A percentile compares a stretch with the other conserved stretches of the same genome.
Conservation (phyloP, 2,329 filamentous ascomycete species). For the Purpureocillium takamizusanense region DNA sequence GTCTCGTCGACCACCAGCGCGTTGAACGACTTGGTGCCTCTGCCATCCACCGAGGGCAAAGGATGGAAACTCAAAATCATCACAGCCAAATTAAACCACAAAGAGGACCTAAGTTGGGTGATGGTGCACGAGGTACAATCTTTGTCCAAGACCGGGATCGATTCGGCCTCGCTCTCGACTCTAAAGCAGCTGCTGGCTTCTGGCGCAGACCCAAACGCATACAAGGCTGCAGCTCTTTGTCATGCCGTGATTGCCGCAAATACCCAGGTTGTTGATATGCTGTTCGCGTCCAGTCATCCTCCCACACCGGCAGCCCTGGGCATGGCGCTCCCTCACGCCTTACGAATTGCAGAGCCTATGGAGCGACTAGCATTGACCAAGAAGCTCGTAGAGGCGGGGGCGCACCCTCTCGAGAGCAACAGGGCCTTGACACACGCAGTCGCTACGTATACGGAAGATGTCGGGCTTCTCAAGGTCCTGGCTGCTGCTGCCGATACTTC, state of each 20-base stretch:
- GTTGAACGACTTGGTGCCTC: slow-evolving; percentile 31
- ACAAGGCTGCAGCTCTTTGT: slow-evolving; percentile 41
- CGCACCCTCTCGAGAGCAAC: slow-evolving; percentile 37
- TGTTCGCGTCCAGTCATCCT: slow-evolving; percentile 28
- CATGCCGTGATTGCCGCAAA: slow-evolving; percentile 38
- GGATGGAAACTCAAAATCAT: slow-evolving; percentile 39
- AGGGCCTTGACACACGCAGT: slow-evolving; percentile 43
- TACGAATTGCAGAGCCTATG: slow-evolving; percentile 41
- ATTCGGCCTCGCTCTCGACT: slow-evolving; percentile 31
- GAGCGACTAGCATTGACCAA: slow-evolving; percentile 41
- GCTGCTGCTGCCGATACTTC: slow-evolving; percentile 36
- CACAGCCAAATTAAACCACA: slow-evolving; percentile 31
- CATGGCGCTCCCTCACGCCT: slow-evolving; percentile 40
- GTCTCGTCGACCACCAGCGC: slow-evolving; percentile 32
- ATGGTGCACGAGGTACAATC: slow-evolving; percentile 43
- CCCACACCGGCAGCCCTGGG: slow-evolving; percentile 36
- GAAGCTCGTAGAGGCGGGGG: slow-evolving; percentile 39
- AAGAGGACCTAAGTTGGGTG: slow-evolving; percentile 32
- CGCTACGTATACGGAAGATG: slow-evolving; percentile 35
- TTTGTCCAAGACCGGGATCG: slow-evolving; percentile 22
- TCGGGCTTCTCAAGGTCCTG: slow-evolving; percentile 36
- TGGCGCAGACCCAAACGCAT: slow-evolving; percentile 46
- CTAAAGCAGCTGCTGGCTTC: slow-evolving; percentile 37
- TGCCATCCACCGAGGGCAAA: slow-evolving; percentile 36
- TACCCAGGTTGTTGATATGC: slow-evolving; percentile 35